Conservation (phyloP, 106 monocot genomes). For the Dendrobium catenatum region DNA sequence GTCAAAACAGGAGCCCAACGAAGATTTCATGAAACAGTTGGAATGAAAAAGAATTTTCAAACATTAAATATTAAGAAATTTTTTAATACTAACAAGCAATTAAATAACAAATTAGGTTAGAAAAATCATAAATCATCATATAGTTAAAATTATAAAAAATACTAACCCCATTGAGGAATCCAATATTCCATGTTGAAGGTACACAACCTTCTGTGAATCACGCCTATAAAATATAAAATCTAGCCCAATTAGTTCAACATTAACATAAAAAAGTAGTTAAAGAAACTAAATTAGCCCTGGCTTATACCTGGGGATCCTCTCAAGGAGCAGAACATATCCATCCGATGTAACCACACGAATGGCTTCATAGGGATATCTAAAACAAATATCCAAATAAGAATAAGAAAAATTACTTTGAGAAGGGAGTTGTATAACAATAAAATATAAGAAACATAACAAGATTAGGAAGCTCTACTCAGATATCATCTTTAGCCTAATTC, state of each 20-base stretch:
- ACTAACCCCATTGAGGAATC: conserved; percentile 97
- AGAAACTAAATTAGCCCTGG: neutral
- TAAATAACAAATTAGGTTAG: neutral
- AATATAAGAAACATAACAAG: neutral
- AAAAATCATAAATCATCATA: neutral
- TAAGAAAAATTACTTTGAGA: neutral
- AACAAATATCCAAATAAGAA: neutral
- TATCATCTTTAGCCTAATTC: neutral
- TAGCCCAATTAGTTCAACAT: neutral
- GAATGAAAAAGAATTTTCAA: neutral
- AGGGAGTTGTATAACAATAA: neutral
- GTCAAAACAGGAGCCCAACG: neutral
- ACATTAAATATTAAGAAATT: neutral
- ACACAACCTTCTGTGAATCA: conserved; percentile 85
- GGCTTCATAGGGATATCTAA: conserved; percentile 90
- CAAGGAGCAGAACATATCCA: conserved; percentile 90
- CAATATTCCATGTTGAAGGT: conserved; percentile 91
- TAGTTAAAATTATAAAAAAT: neutral
- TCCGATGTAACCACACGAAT: conserved; percentile 84
- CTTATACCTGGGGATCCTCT: conserved; percentile 87
- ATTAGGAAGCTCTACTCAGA: neutral
- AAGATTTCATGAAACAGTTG: neutral
- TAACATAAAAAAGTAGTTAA: neutral
- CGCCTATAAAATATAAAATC: conserved; percentile 35
- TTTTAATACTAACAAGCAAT: neutral